Percentiles rank a stretch among this genome's conserved stretches.
Conservation (phyloP, 2,329 filamentous ascomycete species). For the Colletotrichum lini region DNA sequence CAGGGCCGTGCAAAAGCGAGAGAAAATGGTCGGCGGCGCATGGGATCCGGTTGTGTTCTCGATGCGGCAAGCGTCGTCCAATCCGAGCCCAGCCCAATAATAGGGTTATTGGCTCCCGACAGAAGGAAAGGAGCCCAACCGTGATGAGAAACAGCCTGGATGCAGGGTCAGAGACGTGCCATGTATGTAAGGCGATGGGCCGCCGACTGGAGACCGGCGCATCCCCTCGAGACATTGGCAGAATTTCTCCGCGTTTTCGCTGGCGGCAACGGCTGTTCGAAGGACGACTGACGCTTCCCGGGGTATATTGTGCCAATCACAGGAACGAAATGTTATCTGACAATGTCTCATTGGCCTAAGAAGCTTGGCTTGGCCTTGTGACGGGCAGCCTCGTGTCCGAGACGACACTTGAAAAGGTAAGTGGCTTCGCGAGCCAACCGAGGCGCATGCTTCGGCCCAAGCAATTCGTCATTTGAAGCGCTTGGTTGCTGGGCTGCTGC, state of each 20-base stretch:
- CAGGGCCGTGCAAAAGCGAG: constrained; percentile 14
- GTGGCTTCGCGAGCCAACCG: constrained; percentile 26
- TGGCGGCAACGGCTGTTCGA: constrained; percentile 1
- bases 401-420: constrained; percentile 4
- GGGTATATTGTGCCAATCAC: constrained; percentile 31
- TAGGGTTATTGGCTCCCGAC: constrained; percentile 42
- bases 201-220: constrained; percentile 37
- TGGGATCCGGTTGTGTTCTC: constrained; percentile 15
- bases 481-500: constrained; percentile 31
- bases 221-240: constrained; percentile 32
- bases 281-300: constrained; percentile 20
- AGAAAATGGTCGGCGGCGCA: constrained; percentile 24
- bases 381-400: constrained; percentile 38
- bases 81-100: constrained; percentile 40
- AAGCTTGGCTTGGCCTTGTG: constrained; percentile 27
- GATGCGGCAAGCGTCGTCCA: constrained; percentile 30
- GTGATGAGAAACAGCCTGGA: constrained; percentile 22
- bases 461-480: constrained; percentile 24
- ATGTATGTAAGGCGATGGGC: constrained; percentile 37
- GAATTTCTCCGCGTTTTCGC: constrained; percentile 36
- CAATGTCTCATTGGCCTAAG: constrained; percentile 18
- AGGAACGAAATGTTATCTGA: constrained; percentile 4
- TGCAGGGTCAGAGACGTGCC: constrained; percentile 40
- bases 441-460: constrained; percentile 36
- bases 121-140: constrained; percentile 34